A percentile compares a stretch with the other conserved stretches of the same genome.
Conservation (phyloP, 495 filamentous ascomycete species). For the Physcia stellaris region DNA sequence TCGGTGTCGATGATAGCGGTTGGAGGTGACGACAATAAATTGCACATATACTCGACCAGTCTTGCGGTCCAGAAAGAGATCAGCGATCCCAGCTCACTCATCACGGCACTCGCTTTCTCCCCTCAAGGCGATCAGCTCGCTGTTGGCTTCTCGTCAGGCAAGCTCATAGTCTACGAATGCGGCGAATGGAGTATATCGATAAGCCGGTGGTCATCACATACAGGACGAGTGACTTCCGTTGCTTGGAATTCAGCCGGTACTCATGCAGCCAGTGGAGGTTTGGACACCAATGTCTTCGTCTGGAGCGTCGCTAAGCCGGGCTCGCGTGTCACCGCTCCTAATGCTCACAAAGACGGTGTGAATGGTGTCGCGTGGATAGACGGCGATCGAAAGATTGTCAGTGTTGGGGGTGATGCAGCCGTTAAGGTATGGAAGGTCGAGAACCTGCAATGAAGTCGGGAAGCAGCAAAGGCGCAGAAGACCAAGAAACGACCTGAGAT, state of each 20-base stretch:
- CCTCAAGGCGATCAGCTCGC: constrained; percentile 57
- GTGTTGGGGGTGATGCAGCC: constrained; percentile 72
- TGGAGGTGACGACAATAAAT: constrained; percentile 53
- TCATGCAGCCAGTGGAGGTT: constrained; percentile 66
- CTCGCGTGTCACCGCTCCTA: constrained; percentile 58
- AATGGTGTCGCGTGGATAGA: constrained; percentile 76
- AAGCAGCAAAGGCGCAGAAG: too few species aligned
- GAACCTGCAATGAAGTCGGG: constrained; percentile 43
- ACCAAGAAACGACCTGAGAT: too few species aligned
- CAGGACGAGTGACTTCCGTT: constrained; percentile 68
- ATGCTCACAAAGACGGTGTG: constrained; percentile 92
- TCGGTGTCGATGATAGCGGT: constrained; percentile 54
- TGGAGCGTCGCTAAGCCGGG: constrained; percentile 83
- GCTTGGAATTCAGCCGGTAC: constrained; percentile 66
- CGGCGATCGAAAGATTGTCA: constrained; percentile 54
- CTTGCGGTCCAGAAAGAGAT: constrained; percentile 36
- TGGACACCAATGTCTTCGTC: constrained; percentile 84
- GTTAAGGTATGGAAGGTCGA: constrained; percentile 82
- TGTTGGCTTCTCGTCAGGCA: constrained; percentile 70
- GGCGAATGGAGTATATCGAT: constrained; percentile 45
- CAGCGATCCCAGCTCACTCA: constrained; percentile 36
- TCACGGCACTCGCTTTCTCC: constrained; percentile 68
- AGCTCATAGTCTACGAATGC: constrained; percentile 65
- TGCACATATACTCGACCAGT: constrained; percentile 48
- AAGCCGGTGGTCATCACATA: constrained; percentile 85